These are phyloP conservation scores for Leccinum discolor DNA, from an alignment of 1,284 basidiomycete species.

Conservation along the genomic window DNA sequence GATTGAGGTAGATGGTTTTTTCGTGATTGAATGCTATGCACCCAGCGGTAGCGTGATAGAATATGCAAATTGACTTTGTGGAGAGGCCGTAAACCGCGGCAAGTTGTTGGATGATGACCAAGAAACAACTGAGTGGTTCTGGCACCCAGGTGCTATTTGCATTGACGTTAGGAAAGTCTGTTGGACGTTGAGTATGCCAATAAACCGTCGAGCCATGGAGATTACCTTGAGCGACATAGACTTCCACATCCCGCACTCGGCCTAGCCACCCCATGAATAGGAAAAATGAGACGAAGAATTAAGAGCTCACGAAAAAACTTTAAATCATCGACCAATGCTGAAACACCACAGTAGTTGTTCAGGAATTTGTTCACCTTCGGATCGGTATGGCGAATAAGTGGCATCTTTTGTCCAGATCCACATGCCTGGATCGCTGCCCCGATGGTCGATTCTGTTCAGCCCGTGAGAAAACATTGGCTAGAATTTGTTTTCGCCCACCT, in stretches of 20 bases:
- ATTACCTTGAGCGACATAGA: neutral
- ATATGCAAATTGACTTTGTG: conserved; percentile 76
- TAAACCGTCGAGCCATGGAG: too few species aligned
- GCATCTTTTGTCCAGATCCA: too few species aligned
- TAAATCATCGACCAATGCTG: neutral
- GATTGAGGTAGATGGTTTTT: conserved; percentile 87
- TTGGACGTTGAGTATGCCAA: neutral
- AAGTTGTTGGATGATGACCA: conserved; percentile 56
- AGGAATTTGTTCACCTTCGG: too few species aligned
- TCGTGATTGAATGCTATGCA: conserved; percentile 93
- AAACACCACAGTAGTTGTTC: too few species aligned
- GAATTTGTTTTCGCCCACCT: too few species aligned
- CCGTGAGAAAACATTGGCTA: too few species aligned
- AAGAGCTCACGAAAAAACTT: neutral
- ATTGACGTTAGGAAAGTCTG: conserved; percentile 33
- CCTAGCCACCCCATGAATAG: neutral
- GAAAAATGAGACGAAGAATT: neutral
- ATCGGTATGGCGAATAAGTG: too few species aligned
- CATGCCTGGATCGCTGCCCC: too few species aligned
- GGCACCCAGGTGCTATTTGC: conserved; percentile 38
- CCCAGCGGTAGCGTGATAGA: conserved; percentile 76
- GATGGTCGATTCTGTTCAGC: too few species aligned
- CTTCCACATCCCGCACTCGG: neutral
- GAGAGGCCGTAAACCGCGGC: conserved; percentile 61
- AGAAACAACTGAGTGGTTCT: conserved; percentile 60